Percentiles rank a stretch among this genome's conserved stretches.
phyloP scores from a whole-genome alignment of 2,329 filamentous ascomycete species.

The Calonectria multiphialidica region DNA sequence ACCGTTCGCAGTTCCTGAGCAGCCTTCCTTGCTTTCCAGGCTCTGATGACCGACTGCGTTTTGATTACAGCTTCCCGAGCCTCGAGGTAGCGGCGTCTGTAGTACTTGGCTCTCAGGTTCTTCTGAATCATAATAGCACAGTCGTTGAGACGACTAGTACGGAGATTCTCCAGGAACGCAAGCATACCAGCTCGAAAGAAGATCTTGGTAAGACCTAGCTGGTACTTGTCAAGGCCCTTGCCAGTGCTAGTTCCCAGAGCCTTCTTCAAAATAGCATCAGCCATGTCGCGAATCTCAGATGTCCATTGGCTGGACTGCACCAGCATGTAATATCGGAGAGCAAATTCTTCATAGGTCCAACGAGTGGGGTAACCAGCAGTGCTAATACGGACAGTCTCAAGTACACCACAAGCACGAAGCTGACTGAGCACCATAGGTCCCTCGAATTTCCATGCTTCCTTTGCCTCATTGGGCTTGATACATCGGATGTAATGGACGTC shows the following conservation, averaged over 20 bases:
- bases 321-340: constrained; percentile 97
- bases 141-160: constrained; percentile 90
- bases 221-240: constrained; percentile 90
- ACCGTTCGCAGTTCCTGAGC: constrained; percentile 85
- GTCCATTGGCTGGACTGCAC: constrained; percentile 93
- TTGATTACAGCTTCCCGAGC: constrained; percentile 84
- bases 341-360: constrained; percentile 99
- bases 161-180: constrained; percentile 94
- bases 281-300: constrained; percentile 93
- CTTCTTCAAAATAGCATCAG: constrained; percentile 89
- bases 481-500: constrained; percentile 99
- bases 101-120: constrained; percentile 96
- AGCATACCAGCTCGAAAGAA: constrained; percentile 99
- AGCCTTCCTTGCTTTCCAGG: constrained; percentile 80
- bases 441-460: constrained; percentile 97
- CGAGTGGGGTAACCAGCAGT: constrained; percentile 96
- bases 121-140: constrained; percentile 99
- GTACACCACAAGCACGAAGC: constrained; percentile 96
- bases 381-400: constrained; percentile 98
- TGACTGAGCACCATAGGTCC: constrained; percentile 99
- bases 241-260: constrained; percentile 84
- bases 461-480: constrained; percentile 98
- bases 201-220: constrained; percentile 97
- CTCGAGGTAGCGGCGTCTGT: constrained; percentile 90
- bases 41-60: constrained; percentile 84